Evolutionary conservation across 805 yeast genomes (phyloP), one percentile per base, ranked within the genome.

Genomic region (Isabelozyma gotoi): DNA sequence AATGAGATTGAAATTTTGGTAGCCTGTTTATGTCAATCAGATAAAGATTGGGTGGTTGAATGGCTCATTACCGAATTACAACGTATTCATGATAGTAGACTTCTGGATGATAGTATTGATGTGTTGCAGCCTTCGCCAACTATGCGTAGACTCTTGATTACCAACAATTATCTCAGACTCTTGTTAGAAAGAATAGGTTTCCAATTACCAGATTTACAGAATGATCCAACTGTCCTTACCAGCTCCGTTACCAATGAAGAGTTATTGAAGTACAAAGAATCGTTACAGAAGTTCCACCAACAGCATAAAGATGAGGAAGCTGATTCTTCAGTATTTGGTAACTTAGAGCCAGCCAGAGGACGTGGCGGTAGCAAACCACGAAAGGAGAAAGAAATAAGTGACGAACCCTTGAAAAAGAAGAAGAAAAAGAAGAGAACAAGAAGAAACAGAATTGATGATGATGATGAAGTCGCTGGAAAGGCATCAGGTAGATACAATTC

Each of bases 1-100:
- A 79, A 76, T 39, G 73, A 78, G 44, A 57, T 77, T 14, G 75
- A 78, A 19, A 67, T 81, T 14, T 52, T 80, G 34, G 76, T 81
- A 4, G 76, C 80, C 19, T 71, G 77, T 6, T 55, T 82, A 38
- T 57, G 71, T 34, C 71, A 69, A 41, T 71, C 73, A 44, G 81
- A 74, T 16, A 72, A 74, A 46, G 56, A 55, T 27, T 58, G 61
- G 0, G 52, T 73, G 4, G 55, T 84, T 12, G 69, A 70, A n/a
- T 72, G 77, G 73, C 46, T 81, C 12, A 55, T 65, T 3, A 52
- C 59, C 4, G 73, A 68, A 16, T 49, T 80, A 32, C 63, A 60
- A 33, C 48, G 58, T 8, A 52, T 74, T 7, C 49, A 60, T 1
- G 56, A 56, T 6, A 50, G 40, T 3, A 60, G 69, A 35, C 34